Percentiles rank a stretch among this genome's conserved stretches.
Conservation (phyloP, 2,329 filamentous ascomycete genomes). For the Periglandula ipomoeae region DNA sequence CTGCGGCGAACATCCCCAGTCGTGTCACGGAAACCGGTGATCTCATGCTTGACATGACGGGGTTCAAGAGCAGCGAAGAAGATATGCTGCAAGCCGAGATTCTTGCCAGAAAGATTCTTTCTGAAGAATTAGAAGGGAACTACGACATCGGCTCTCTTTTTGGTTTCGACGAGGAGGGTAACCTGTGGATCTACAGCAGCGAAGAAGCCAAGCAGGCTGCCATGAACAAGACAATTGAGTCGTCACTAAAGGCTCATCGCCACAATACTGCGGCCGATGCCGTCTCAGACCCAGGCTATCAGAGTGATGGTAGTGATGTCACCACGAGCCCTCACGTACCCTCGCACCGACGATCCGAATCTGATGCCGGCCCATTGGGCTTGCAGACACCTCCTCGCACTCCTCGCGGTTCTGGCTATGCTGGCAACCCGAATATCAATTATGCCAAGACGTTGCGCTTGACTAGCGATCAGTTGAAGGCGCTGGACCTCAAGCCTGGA, state of each 20-base stretch:
- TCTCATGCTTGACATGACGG: slow-evolving; percentile 96
- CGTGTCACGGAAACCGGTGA: slow-evolving; percentile 89
- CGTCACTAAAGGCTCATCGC: slow-evolving; percentile 35
- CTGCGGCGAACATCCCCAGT: slow-evolving; percentile 83
- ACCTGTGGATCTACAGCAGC: slow-evolving; percentile 99
- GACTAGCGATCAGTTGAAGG: slow-evolving; percentile 91
- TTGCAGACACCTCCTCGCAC: slow-evolving; percentile 58
- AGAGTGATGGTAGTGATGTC: slow-evolving; percentile 72
- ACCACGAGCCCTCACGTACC: slow-evolving; percentile 37
- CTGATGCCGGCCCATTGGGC: slow-evolving; percentile 47
- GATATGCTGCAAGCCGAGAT: slow-evolving; percentile 87
- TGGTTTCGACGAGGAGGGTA: slow-evolving; percentile 89
- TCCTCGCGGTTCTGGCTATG: slow-evolving; percentile 56
- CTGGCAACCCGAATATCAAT: slow-evolving; percentile 67
- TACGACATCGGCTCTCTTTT: slow-evolving; percentile 96
- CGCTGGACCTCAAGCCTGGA: slow-evolving; percentile 71
- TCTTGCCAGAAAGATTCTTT: slow-evolving; percentile 84
- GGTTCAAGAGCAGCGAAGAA: slow-evolving; percentile 89
- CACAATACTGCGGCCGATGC: slow-evolving; percentile 62
- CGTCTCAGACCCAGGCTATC: slow-evolving; percentile 86
- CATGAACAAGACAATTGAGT: slow-evolving; percentile 53
- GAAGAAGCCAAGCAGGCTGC: slow-evolving; percentile 91
- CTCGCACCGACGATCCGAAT: slow-evolving; percentile 56
- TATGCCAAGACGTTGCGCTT: slow-evolving; percentile 94
- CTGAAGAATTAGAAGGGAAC: slow-evolving; percentile 86